Conservation (phyloP, 2,329 filamentous ascomycete species). For the Lachnellula suecica region DNA sequence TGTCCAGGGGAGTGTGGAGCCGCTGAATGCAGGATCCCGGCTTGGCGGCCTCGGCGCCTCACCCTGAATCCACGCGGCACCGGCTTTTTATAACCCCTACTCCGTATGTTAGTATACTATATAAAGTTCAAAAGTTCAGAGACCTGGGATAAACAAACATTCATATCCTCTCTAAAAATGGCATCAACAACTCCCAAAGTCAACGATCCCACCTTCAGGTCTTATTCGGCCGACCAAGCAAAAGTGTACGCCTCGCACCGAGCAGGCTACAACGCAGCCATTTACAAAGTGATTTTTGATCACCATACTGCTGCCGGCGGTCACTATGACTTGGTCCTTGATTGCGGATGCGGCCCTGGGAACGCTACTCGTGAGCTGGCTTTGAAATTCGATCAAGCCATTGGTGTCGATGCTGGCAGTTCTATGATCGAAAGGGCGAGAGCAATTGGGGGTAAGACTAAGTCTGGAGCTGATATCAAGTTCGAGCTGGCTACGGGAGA, state of each 20-base stretch:
- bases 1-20: too few species aligned
- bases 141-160: neutral
- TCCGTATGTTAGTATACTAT: neutral
- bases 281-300: conserved; percentile 23
- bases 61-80: too few species aligned
- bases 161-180: neutral
- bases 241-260: conserved; percentile 27
- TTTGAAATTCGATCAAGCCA: conserved; percentile 22
- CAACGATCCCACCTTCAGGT: neutral
- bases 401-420: conserved; percentile 29
- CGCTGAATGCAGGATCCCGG: too few species aligned
- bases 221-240: conserved; percentile 26
- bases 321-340: conserved; percentile 24
- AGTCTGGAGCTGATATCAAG: conserved; percentile 16
- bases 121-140: neutral
- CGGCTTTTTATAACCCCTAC: neutral
- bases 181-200: neutral
- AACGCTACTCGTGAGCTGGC: conserved; percentile 30
- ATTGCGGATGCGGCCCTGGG: conserved; percentile 34
- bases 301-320: conserved; percentile 26
- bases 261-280: conserved; percentile 13
- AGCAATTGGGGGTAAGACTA: conserved; percentile 22
- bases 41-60: too few species aligned
- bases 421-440: conserved; percentile 30
- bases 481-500: conserved; percentile 27